A percentile compares a stretch with the other conserved stretches of the same genome.
Evolutionary conservation across 768 basidiomycete genomes (phyloP).

Genomic region (Mycena venus): DNA sequence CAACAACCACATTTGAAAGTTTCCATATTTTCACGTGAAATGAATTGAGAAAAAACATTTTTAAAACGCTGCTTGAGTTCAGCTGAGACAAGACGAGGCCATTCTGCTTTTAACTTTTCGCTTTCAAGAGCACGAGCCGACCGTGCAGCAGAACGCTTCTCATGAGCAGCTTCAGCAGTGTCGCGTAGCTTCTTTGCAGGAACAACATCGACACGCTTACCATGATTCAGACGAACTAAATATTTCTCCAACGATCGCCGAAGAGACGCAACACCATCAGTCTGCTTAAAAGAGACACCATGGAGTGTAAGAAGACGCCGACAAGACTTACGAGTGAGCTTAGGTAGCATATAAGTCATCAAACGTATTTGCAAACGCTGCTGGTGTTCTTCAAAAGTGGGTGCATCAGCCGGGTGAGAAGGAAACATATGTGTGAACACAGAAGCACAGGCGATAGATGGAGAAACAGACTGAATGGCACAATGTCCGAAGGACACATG

Average conservation of each 20-base stretch:
- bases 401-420: background rate
- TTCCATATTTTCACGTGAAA: background rate
- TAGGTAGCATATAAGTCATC: no score
- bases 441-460: background rate
- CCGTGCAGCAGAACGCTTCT: background rate
- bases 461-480: background rate
- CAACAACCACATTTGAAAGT: background rate
- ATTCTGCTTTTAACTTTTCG: background rate
- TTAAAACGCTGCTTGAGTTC: background rate
- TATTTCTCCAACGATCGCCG: no score
- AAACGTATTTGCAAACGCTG: background rate
- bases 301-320: no score
- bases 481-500: background rate
- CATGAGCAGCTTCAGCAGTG: background rate
- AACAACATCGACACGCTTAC: no score
- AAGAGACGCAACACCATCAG: no score
- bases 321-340: no score
- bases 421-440: no score
- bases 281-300: no score
- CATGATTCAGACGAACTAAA: no score
- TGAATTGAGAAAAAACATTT: background rate
- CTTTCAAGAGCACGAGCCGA: background rate
- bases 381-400: background rate
- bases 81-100: background rate
- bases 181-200: no score